A percentile compares a stretch with the other conserved stretches of the same genome.
Conservation (phyloP, 768 basidiomycete genomes). For the Paxillus involutus region DNA sequence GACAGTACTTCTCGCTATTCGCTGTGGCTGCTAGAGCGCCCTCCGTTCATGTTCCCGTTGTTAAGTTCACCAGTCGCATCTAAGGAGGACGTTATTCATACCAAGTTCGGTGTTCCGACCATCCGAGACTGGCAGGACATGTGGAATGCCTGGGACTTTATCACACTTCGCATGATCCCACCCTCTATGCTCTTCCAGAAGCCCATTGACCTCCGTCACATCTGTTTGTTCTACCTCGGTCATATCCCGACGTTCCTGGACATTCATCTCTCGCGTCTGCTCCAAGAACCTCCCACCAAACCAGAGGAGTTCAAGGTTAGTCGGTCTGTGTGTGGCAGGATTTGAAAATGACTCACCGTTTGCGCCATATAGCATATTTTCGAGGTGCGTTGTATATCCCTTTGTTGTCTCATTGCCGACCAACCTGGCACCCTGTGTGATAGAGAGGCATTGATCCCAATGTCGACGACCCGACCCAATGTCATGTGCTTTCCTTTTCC, state of each 20-base stretch:
- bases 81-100: slow-evolving; percentile 17
- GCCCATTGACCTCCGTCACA: slow-evolving; percentile 92
- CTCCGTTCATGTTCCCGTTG: slow-evolving; percentile 74
- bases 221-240: slow-evolving; percentile 95
- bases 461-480: slow-evolving; percentile 85
- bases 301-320: slow-evolving; percentile 77
- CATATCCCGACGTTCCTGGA: slow-evolving; percentile 94
- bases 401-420: neutral
- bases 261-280: slow-evolving; percentile 77
- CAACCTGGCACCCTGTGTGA: slow-evolving; percentile 11
- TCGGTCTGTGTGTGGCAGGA: neutral
- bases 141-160: slow-evolving; percentile 88
- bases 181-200: slow-evolving; percentile 82
- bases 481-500: slow-evolving; percentile 59
- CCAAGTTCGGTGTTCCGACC: slow-evolving; percentile 65
- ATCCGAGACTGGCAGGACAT: slow-evolving; percentile 77
- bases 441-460: slow-evolving; percentile 95
- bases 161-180: slow-evolving; percentile 86
- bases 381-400: slow-evolving; percentile 47
- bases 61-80: slow-evolving; percentile 39
- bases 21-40: slow-evolving; percentile 89
- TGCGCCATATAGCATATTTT: slow-evolving; percentile 58
- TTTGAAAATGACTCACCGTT: slow-evolving; percentile 5
- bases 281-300: slow-evolving; percentile 79
- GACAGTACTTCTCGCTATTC: slow-evolving; percentile 73